Evolutionary conservation across 176 grass and related monocot genomes (phyloP).

Genomic region (Oryza meridionalis): DNA sequence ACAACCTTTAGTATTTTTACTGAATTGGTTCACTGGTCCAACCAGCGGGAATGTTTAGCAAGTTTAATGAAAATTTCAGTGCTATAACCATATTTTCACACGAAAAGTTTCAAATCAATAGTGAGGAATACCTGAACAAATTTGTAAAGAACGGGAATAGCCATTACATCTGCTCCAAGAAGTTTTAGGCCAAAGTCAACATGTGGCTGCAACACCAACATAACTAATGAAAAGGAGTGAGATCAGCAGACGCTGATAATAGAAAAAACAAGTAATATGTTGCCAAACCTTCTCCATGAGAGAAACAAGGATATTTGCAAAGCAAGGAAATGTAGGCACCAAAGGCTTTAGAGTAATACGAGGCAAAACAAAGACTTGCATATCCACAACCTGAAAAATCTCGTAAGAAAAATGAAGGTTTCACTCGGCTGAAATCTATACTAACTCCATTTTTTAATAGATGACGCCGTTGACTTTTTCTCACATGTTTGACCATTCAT

Average conservation of each 20-base stretch:
- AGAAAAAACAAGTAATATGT: not conserved
- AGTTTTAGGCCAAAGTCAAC: slow-evolving; percentile 98
- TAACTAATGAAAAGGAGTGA: slow-evolving; percentile 5
- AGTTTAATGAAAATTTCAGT: not conserved
- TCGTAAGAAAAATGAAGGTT: not conserved
- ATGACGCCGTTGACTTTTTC: too few relatives aligned
- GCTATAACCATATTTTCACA: slow-evolving; percentile 22
- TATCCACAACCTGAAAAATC: slow-evolving; percentile 78
- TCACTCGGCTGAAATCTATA: slow-evolving; percentile 14
- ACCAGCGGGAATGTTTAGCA: not conserved
- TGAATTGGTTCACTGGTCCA: too few relatives aligned
- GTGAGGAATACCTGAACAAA: slow-evolving; percentile 68
- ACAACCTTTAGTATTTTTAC: too few relatives aligned
- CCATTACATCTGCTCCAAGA: slow-evolving; percentile 90
- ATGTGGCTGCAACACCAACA: slow-evolving; percentile 74
- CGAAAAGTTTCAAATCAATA: slow-evolving; percentile 17
- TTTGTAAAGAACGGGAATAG: slow-evolving; percentile 90
- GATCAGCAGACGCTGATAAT: not conserved
- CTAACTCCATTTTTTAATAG: too few relatives aligned
- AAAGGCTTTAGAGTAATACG: slow-evolving; percentile 94
- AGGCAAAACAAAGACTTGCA: slow-evolving; percentile 88
- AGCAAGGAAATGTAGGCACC: slow-evolving; percentile 90
- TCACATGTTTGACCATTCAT: too few relatives aligned
- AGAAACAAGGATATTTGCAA: slow-evolving; percentile 78
- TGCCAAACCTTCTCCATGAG: slow-evolving; percentile 84